These are phyloP conservation scores for Lentinula boryana DNA, from an alignment of 768 basidiomycete genomes.

Conservation along the genomic window DNA sequence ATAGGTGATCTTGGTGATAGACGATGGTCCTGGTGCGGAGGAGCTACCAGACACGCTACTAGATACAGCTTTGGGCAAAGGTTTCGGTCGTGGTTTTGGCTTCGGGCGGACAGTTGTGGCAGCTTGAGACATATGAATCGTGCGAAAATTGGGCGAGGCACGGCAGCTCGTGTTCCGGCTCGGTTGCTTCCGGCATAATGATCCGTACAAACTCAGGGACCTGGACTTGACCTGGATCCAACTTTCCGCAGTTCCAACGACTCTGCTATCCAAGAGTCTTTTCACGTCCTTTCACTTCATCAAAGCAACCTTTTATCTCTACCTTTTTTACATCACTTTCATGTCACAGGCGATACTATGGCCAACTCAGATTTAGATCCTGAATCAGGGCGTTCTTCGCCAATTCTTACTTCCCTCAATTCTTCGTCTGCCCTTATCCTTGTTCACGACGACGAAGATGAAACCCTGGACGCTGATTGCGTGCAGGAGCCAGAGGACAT, in stretches of 20 bases:
- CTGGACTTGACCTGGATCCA: neutral
- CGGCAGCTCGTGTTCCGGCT: neutral
- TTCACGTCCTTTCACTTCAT: neutral
- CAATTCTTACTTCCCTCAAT: slow-evolving; percentile 22
- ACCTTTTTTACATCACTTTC: neutral
- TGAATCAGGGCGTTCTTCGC: slow-evolving; percentile 15
- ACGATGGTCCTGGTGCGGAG: slow-evolving; percentile 14
- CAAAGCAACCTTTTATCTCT: neutral
- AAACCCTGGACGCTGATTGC: slow-evolving; percentile 8
- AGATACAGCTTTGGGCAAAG: slow-evolving; percentile 24
- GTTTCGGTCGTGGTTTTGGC: slow-evolving; percentile 35
- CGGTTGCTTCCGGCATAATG: neutral
- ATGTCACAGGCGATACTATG: neutral
- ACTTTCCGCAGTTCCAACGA: neutral
- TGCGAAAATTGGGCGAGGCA: neutral
- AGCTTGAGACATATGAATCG: neutral
- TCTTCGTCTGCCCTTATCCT: slow-evolving; percentile 58
- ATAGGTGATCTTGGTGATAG: slow-evolving; percentile 12
- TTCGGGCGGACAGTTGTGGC: neutral
- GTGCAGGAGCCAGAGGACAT: slow-evolving; percentile 21
- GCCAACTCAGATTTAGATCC: neutral
- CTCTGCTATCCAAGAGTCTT: no score
- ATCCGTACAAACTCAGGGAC: neutral
- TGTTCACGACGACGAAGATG: slow-evolving; percentile 45
- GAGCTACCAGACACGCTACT: slow-evolving; percentile 8